These are phyloP conservation scores for Leonotis leonurus DNA, from an alignment of 257 asterid genomes.

Conservation along the genomic window DNA sequence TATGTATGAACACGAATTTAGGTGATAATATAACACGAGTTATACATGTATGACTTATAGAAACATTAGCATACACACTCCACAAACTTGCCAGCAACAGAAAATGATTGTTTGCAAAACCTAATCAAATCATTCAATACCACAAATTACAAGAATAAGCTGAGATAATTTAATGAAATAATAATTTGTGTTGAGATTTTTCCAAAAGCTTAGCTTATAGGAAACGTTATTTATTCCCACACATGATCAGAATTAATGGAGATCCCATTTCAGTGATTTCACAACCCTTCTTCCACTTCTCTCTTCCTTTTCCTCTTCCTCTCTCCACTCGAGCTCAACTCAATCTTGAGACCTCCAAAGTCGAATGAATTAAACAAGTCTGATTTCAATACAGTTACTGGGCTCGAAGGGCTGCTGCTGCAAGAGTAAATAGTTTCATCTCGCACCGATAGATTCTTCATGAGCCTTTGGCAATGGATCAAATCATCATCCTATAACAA, in stretches of 20 bases:
- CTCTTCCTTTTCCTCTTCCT: slow-evolving; percentile 26
- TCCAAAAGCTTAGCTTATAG: slow-evolving; percentile 26
- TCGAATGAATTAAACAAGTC: slow-evolving; percentile 15
- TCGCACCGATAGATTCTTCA: slow-evolving; percentile 17
- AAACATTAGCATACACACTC: too few relatives aligned
- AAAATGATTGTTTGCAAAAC: not conserved
- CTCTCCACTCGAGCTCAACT: slow-evolving; percentile 23
- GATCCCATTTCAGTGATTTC: not conserved
- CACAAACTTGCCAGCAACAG: not conserved
- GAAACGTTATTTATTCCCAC: slow-evolving; percentile 1
- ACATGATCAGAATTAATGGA: slow-evolving; percentile 2
- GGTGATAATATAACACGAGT: too few relatives aligned
- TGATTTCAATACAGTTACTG: slow-evolving; percentile 51
- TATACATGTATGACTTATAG: too few relatives aligned
- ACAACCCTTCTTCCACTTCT: slow-evolving; percentile 7
- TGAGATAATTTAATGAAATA: not conserved
- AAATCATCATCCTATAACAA: slow-evolving; percentile 34
- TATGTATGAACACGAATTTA: too few relatives aligned
- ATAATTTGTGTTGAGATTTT: not conserved
- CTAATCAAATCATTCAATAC: not conserved
- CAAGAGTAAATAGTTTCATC: slow-evolving; percentile 5
- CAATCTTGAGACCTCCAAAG: not conserved
- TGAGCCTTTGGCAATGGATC: slow-evolving; percentile 35
- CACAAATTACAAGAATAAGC: slow-evolving; percentile 2
- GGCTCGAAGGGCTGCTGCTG: slow-evolving; percentile 44